Percentiles rank a stretch among this genome's conserved stretches.
Conservation (phyloP, 352 stramenopile species). For the Lagenidium sp. region DNA sequence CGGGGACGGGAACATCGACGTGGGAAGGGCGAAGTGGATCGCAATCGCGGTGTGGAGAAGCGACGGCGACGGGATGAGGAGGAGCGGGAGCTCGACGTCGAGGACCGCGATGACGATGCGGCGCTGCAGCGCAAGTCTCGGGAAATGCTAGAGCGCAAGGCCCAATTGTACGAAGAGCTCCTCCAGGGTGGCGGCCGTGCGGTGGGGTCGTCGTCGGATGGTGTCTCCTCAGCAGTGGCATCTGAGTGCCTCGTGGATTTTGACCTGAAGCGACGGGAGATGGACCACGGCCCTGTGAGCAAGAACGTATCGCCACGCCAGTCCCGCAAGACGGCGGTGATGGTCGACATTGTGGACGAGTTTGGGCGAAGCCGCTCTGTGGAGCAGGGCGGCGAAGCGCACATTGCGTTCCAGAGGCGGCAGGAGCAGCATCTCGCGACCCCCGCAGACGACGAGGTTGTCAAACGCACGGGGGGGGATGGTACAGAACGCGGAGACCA, state of each 20-base stretch:
- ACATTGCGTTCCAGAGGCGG: slow-evolving; percentile 11
- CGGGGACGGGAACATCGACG: too few relatives aligned
- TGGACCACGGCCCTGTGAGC: too few relatives aligned
- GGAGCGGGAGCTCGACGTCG: slow-evolving; percentile 23
- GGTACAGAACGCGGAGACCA: not conserved
- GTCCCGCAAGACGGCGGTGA: too few relatives aligned
- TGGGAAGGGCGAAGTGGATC: slow-evolving; percentile 13
- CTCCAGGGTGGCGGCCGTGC: slow-evolving; percentile 16
- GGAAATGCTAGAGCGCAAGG: slow-evolving; percentile 57
- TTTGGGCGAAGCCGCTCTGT: slow-evolving; percentile 49
- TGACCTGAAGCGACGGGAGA: slow-evolving; percentile 29
- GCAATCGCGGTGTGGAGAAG: slow-evolving; percentile 54
- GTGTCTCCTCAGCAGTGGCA: slow-evolving; percentile 3
- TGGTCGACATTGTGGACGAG: slow-evolving; percentile 42
- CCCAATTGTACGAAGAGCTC: slow-evolving; percentile 72
- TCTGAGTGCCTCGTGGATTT: slow-evolving; percentile 69
- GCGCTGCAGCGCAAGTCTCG: slow-evolving; percentile 47
- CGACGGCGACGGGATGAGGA: slow-evolving; percentile 44
- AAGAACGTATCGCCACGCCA: too few relatives aligned
- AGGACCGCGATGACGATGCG: slow-evolving; percentile 52
- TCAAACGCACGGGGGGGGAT: not conserved
- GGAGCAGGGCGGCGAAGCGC: slow-evolving; percentile 21
- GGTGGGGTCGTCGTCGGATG: too few relatives aligned
- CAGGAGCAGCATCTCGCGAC: too few relatives aligned
- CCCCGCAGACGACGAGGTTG: not conserved